phyloP scores from a whole-genome alignment of 1,284 basidiomycete species.

The Prillingera fragicola region DNA sequence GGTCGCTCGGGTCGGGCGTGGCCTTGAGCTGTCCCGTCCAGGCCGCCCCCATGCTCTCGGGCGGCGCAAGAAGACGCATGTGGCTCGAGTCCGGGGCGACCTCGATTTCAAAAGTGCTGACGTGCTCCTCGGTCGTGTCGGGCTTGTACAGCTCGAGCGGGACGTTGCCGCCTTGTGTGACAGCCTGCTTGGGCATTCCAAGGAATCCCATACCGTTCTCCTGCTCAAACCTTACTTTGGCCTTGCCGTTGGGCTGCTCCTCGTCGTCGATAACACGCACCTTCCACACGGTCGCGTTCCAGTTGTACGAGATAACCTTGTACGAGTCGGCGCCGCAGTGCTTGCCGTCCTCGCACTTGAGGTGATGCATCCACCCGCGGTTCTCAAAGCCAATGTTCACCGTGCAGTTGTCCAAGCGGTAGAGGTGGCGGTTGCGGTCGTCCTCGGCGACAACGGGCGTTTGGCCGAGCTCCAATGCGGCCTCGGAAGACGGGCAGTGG shows the following conservation, averaged over 20 bases:
- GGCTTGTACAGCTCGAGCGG: conserved; percentile 27
- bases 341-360: conserved; percentile 42
- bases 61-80: conserved; percentile 34
- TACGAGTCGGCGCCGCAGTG: conserved; percentile 30
- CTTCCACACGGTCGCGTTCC: conserved; percentile 38
- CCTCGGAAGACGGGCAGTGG: conserved; percentile 21
- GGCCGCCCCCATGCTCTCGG: too few relatives aligned
- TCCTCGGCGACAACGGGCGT: conserved; percentile 22
- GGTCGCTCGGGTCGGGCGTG: conserved; percentile 7
- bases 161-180: conserved; percentile 16
- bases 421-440: conserved; percentile 34
- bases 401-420: conserved; percentile 38
- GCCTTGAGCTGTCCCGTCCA: conserved; percentile 21
- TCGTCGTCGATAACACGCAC: conserved; percentile 18
- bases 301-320: conserved; percentile 34
- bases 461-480: neutral
- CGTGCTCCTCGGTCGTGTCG: conserved; percentile 14
- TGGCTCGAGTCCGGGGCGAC: conserved; percentile 31
- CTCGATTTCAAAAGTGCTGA: conserved; percentile 33
- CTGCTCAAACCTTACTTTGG: conserved; percentile 33
- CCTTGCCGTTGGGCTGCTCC: conserved; percentile 12
- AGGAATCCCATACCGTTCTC: conserved; percentile 37
- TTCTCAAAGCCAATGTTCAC: conserved; percentile 43
- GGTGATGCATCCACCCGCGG: conserved; percentile 35
- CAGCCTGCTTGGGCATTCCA: conserved; percentile 21